Base-by-base conservation (phyloP, 2,329 filamentous ascomycete species). In the Emericellopsis atlantica region DNA sequence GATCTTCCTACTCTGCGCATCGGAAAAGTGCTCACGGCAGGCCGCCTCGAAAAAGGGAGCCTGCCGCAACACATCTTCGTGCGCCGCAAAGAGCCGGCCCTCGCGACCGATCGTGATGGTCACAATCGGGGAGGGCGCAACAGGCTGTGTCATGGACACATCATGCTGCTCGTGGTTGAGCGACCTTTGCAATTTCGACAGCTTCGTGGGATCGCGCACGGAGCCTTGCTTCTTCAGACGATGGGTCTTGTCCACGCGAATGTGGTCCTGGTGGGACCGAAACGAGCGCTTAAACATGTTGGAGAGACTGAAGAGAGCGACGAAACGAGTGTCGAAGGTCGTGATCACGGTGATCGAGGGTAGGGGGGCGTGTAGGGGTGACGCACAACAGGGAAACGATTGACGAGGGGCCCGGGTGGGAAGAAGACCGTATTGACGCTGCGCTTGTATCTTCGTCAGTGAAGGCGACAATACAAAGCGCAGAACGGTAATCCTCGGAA, bases 271-370 rank as follows among this genome's bases (percentile, higher is more conserved):
- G 63, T 81, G 82, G 52, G 82, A 81, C 62, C 80, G 74, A 68
- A 92, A 89, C 57, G 88, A 89, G 61, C 86, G 86, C 70, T 88
- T 93, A 74, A 95, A 94, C 86, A 95, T 95, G 64, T 60, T 57
- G 59, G 61, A 60, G 62, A 61, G 46, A 41, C 58, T 57, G 43
- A 55, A 63, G 66, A 68, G 69, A 73, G 63, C 57, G 69, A 72
- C 67, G 64, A 70, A 70, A 68, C 59, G 67, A 73, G 66, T 60
- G 66, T 58, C 26, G 26, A 29, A 6, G 26, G 26, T 4, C 26
- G 26, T 29, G 26, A 29, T 29, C 26, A 29, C 26, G 26, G 26
- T 29, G 26, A 29, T 29, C 26, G 12, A 29, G 50, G 51, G 55
- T 56, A 52, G 49, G 43, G 46, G 46, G 43, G 46, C 45, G 49